phyloP scores from a whole-genome alignment of 345 rosid genomes.

The Rhizophora mangle region DNA sequence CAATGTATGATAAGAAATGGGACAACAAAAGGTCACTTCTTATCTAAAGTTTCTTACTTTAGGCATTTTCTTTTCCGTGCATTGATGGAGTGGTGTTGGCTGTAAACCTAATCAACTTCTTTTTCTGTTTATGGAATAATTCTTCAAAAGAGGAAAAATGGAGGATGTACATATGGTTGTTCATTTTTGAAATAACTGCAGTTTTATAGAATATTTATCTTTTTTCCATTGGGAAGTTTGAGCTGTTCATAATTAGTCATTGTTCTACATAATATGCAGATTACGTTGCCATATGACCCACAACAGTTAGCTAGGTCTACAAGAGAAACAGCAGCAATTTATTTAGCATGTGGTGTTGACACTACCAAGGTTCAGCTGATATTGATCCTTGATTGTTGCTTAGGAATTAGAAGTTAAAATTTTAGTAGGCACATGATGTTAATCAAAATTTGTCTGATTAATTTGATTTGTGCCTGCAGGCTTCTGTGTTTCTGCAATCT shows the following conservation, averaged over 20 bases:
- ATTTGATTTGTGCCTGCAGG: conserved; percentile 42
- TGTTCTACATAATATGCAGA: conserved; percentile 32
- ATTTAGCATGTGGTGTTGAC: conserved; percentile 89
- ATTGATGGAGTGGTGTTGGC: not conserved
- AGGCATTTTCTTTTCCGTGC: not conserved
- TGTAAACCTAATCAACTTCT: not conserved
- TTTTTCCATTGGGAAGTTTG: not conserved
- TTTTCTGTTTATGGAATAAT: not conserved
- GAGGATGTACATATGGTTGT: not conserved
- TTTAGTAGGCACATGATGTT: not conserved
- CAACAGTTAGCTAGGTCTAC: conserved; percentile 65
- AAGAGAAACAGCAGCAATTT: conserved; percentile 82
- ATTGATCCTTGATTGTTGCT: conserved; percentile 7
- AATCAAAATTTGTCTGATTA: not conserved
- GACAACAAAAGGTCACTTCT: too few relatives aligned
- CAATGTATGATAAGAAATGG: too few relatives aligned
- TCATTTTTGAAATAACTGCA: too few relatives aligned
- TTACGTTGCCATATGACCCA: conserved; percentile 70
- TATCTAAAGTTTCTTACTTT: too few relatives aligned
- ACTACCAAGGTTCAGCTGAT: conserved; percentile 51
- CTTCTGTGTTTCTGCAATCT: conserved; percentile 91
- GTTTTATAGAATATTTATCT: not conserved
- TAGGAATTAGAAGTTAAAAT: not conserved
- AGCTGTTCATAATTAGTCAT: conserved; percentile 3
- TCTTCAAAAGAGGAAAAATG: not conserved